Base-by-base conservation (phyloP, 345 rosid species). In the Populus alba region DNA sequence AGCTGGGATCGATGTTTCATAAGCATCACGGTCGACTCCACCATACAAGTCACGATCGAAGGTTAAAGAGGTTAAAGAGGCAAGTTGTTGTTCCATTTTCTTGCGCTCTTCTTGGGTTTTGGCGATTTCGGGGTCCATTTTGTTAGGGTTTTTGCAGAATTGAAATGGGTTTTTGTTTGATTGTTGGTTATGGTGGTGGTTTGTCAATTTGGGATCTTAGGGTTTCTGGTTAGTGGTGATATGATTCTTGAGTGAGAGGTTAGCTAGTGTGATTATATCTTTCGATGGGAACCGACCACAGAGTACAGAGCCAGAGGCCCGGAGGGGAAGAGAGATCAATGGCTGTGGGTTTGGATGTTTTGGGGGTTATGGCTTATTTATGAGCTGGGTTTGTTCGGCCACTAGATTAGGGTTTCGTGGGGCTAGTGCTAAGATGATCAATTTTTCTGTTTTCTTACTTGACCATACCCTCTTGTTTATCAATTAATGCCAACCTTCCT, bases 1-100 rank as follows among this genome's bases (percentile, higher is more conserved):
- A 13, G 90, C 92, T 6, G 97, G 93, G 73, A 97, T 94, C 22
- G 95, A 94, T 13, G 90, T 80, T 37, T 87, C 86, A 49, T 92
- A 94, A 4, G 86, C 84, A 27, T 84, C 93, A 29, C 92, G 89
- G 79, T 96, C 97, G 12, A 90, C 73, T 22, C 79, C 97, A 2
- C 97, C 95, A 39, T 96, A 96, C 23, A 96, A 90, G 75, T 96
- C 97, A 23, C 88, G 87, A 78, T 94, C 98, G 81, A 81, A 94
- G 25, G 86, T 91, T 18, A 96, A 47, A 23, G 98, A 85, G 61
- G 86, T 89, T 65, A 92, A 94, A 22, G 95, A 88, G 13, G 91
- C 97, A 41, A 92, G 87, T 39, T 93, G 95, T 69, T 92, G 88
- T 85, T 96, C 97, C 87, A 88, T 78, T 76, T 81, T 86, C 57